These are phyloP conservation scores for Volvox reticuliferus DNA, from an alignment of 139 green algal genomes.

Conservation along the genomic window DNA sequence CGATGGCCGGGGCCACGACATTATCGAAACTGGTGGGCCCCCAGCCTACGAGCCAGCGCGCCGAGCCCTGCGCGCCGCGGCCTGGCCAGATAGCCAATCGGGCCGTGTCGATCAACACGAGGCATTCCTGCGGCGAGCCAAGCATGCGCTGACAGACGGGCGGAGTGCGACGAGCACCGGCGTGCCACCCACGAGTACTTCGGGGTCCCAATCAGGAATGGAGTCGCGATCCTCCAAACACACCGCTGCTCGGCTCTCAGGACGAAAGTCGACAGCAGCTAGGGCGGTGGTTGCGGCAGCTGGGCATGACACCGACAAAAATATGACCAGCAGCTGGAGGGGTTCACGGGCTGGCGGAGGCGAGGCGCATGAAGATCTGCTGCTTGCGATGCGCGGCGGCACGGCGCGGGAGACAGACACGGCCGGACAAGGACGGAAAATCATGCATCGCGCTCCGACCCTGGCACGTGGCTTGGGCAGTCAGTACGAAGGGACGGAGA, in stretches of 20 bases:
- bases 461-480: too few relatives aligned
- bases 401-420: background rate
- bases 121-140: constrained; percentile 10
- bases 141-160: background rate
- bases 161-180: background rate
- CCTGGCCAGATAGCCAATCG: background rate
- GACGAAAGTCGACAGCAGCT: too few relatives aligned
- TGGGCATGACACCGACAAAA: too few relatives aligned
- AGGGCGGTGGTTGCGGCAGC: too few relatives aligned
- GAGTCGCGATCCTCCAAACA: too few relatives aligned
- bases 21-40: background rate
- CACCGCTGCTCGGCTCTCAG: too few relatives aligned
- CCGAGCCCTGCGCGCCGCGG: background rate
- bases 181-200: background rate
- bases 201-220: too few relatives aligned
- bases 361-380: background rate
- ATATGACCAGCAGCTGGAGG: too few relatives aligned
- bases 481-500: background rate
- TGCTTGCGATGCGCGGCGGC: background rate
- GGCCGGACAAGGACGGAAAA: background rate
- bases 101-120: background rate
- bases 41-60: background rate
- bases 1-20: background rate
- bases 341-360: background rate
- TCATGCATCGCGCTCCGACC: background rate